Evolutionary conservation across 208 protist species (phyloP).

Genomic region (Perkinsela sp.): DNA sequence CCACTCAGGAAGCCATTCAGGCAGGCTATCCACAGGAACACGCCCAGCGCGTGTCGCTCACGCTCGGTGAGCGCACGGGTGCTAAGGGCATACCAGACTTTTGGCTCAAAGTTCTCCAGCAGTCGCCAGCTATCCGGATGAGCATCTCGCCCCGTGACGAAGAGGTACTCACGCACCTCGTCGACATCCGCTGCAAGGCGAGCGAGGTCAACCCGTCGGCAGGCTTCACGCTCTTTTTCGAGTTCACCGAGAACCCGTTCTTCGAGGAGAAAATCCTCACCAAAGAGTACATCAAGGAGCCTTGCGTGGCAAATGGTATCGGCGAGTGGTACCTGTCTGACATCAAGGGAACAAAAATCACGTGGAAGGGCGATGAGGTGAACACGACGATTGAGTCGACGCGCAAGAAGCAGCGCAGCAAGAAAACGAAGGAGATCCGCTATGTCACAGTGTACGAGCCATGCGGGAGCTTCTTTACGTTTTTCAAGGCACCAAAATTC

Average conservation of each 20-base stretch:
- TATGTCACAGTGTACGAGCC: conserved; percentile 42
- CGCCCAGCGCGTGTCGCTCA: conserved; percentile 8
- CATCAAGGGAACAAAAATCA: conserved; percentile 27
- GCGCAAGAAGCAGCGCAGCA: conserved; percentile 61
- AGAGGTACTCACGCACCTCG: conserved; percentile 15
- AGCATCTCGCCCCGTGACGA: conserved; percentile 33
- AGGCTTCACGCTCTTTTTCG: conserved; percentile 46
- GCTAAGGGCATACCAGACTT: conserved; percentile 54
- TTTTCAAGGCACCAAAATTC: conserved; percentile 42
- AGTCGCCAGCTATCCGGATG: conserved; percentile 14
- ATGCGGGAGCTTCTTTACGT: conserved; percentile 65
- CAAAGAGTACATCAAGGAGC: conserved; percentile 54
- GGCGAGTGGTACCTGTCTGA: conserved; percentile 28
- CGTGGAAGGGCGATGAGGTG: conserved; percentile 34
- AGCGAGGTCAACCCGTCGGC: conserved; percentile 17
- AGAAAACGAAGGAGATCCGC: conserved; percentile 40
- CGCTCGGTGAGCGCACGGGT: conserved; percentile 9
- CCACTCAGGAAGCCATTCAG: conserved; percentile 13
- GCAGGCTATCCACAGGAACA: conserved; percentile 14
- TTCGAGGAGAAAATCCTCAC: conserved; percentile 56
- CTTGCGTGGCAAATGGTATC: conserved; percentile 22
- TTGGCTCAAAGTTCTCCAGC: conserved; percentile 35
- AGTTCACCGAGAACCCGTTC: conserved; percentile 56
- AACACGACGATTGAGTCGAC: conserved; percentile 49
- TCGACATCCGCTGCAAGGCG: conserved; percentile 17